Percentiles rank a stretch among this genome's conserved stretches.
Evolutionary conservation across 257 asterid genomes (phyloP).

Genomic region (Marsdenia floribunda): DNA sequence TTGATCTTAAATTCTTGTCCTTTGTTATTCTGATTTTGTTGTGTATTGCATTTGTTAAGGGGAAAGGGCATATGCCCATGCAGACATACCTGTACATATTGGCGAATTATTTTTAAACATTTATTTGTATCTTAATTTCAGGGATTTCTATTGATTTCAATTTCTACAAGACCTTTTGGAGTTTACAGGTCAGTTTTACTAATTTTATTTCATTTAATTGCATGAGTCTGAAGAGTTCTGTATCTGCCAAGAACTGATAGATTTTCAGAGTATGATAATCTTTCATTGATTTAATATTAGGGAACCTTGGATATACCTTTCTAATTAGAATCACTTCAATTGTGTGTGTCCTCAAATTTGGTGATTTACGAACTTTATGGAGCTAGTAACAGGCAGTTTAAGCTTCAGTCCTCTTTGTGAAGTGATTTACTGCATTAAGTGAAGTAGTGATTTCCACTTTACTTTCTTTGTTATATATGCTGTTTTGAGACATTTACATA

Average conservation of each 20-base stretch:
- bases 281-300: not conserved
- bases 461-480: not conserved
- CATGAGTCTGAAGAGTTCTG: not conserved
- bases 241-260: not conserved
- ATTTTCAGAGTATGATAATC: not conserved
- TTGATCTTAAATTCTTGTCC: constrained; percentile 9
- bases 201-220: not conserved
- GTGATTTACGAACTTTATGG: not conserved
- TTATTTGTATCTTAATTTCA: constrained; percentile 36
- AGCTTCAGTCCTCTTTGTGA: not conserved
- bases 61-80: not conserved
- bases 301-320: not conserved
- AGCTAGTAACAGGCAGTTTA: not conserved
- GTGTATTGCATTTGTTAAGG: not conserved
- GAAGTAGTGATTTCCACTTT: not conserved
- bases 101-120: not conserved
- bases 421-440: not conserved
- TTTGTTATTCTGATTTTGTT: not conserved
- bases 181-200: constrained; percentile 72
- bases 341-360: not conserved
- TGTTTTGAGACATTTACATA: not conserved
- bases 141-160: constrained; percentile 91
- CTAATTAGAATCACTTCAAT: not conserved
- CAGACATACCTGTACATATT: not conserved
- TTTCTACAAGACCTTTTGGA: constrained; percentile 97